Conservation (phyloP, 192 early-diverging fungal species). For the Lobosporangium transversale region DNA sequence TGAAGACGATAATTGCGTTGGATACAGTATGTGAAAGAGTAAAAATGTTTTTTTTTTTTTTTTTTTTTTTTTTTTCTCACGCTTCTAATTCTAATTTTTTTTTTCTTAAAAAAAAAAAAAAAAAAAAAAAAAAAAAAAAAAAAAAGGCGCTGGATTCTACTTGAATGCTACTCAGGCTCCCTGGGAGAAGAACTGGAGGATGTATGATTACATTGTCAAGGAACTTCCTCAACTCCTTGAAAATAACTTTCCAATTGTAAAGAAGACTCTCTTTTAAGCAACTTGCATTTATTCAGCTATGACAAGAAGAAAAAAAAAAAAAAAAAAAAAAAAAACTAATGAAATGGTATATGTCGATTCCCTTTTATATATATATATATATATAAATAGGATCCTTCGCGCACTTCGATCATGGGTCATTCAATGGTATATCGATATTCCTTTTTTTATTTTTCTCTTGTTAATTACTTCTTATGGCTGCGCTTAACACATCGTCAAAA, state of each 20-base stretch:
- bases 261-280: slow-evolving; percentile 10
- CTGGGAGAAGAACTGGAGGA: slow-evolving; percentile 80
- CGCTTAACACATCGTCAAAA: neutral
- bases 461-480: neutral
- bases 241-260: slow-evolving; percentile 68
- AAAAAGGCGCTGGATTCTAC: slow-evolving; percentile 75
- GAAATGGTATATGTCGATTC: too few species aligned
- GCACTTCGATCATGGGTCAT: slow-evolving; percentile 75
- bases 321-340: too few species aligned
- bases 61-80: too few species aligned
- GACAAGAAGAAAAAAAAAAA: too few species aligned
- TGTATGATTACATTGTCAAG: slow-evolving; percentile 84
- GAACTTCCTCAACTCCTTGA: slow-evolving; percentile 75
- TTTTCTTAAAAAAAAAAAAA: too few species aligned
- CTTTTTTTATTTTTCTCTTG: neutral
- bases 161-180: slow-evolving; percentile 81
- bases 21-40: slow-evolving; percentile 60
- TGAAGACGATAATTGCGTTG: slow-evolving; percentile 74
- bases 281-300: too few species aligned
- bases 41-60: too few species aligned
- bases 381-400: slow-evolving; percentile 55
- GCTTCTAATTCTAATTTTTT: too few species aligned
- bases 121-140: too few species aligned
- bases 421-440: slow-evolving; percentile 62
- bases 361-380: neutral